Conservation (phyloP, 2,329 filamentous ascomycete species). For the Apiospora aurea region DNA sequence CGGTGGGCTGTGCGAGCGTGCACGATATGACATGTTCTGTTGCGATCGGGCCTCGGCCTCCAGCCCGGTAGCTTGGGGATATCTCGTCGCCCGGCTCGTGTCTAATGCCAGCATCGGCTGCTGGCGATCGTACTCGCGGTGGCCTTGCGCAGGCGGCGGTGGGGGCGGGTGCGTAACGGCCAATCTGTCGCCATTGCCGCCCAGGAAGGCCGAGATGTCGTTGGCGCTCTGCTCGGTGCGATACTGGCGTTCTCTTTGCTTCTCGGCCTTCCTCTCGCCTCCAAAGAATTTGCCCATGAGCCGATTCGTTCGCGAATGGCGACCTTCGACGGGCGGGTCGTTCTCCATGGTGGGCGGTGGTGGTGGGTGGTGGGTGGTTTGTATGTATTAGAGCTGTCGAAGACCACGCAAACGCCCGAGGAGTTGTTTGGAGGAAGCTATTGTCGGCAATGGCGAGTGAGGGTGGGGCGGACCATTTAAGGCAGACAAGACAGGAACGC, state of each 20-base stretch:
- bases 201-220: slow-evolving; percentile 67
- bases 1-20: slow-evolving; percentile 53
- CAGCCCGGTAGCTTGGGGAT: slow-evolving; percentile 62
- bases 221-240: slow-evolving; percentile 53
- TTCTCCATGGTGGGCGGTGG: slow-evolving; percentile 39
- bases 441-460: slow-evolving; percentile 18
- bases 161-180: slow-evolving; percentile 60
- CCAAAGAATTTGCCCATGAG: slow-evolving; percentile 71
- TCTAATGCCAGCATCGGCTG: slow-evolving; percentile 59
- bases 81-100: slow-evolving; percentile 61
- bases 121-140: slow-evolving; percentile 34
- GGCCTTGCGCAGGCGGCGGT: slow-evolving; percentile 41
- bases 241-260: slow-evolving; percentile 32
- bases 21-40: slow-evolving; percentile 52
- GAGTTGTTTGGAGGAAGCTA: neutral
- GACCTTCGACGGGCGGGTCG: slow-evolving; percentile 38
- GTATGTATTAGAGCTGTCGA: slow-evolving; percentile 13
- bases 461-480: slow-evolving; percentile 18
- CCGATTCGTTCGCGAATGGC: slow-evolving; percentile 47
- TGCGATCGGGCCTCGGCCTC: slow-evolving; percentile 52
- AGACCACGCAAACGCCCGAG: neutral
- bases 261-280: slow-evolving; percentile 45
- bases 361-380: neutral
- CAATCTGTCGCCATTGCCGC: slow-evolving; percentile 62
- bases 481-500: slow-evolving; percentile 8